phyloP scores from a whole-genome alignment of 345 rosid species.

The Gossypium rotundifolium region DNA sequence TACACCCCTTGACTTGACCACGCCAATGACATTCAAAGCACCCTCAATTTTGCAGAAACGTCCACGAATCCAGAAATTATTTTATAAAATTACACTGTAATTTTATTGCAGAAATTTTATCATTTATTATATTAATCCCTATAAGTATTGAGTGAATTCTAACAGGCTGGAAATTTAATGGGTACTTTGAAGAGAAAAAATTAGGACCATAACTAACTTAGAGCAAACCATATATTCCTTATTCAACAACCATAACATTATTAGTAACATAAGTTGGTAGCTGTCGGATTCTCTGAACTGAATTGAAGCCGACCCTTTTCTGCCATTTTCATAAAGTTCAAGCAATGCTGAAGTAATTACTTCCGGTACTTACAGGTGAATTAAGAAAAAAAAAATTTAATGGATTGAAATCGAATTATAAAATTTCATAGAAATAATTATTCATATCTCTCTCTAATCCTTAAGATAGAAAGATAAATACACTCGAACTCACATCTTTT shows the following conservation, averaged over 20 bases:
- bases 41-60: neutral
- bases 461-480: fast-evolving
- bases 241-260: constrained; percentile 1
- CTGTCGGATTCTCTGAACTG: constrained; percentile 15
- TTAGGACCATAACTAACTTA: constrained; percentile 14
- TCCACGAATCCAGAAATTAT: neutral
- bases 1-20: constrained; percentile 4
- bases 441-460: fast-evolving
- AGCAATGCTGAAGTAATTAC: no score
- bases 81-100: no score
- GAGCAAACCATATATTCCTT: constrained; percentile 16
- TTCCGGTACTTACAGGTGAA: no score
- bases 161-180: neutral
- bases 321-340: neutral
- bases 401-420: no score
- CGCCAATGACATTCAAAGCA: constrained; percentile 1
- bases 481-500: fast-evolving
- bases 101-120: no score
- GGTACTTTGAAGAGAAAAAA: neutral
- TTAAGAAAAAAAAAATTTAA: no score
- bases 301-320: constrained; percentile 9
- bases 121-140: no score
- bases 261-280: constrained; percentile 24
- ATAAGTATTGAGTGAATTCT: no score
- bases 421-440: no score